Evolutionary conservation across 805 yeast species (phyloP).

Genomic region (Debaryomyces prosopidis): DNA sequence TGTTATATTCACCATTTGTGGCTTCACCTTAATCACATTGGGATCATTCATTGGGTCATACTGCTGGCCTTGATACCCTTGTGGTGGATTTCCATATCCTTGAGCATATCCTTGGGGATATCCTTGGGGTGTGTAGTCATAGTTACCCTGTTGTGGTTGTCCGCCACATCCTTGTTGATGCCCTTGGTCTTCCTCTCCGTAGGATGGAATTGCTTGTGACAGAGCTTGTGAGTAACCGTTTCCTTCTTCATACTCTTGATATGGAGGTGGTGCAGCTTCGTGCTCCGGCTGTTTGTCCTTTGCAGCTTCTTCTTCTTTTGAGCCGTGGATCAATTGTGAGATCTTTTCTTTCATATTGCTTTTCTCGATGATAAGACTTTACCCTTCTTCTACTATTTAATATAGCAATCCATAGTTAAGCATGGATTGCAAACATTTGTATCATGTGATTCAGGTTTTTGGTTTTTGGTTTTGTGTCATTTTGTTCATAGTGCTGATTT

Average conservation of each 20-base stretch:
- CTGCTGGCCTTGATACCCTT: constrained; percentile 3
- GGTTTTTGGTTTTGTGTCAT: background rate
- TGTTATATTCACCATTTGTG: constrained; percentile 37
- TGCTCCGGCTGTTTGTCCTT: constrained; percentile 1
- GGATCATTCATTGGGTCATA: constrained; percentile 24
- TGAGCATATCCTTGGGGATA: constrained; percentile 1
- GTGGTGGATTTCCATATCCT: constrained; percentile 2
- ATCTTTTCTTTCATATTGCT: background rate
- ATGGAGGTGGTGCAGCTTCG: constrained; percentile 11
- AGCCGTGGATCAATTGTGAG: background rate
- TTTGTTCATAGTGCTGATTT: background rate
- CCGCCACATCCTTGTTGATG: constrained; percentile 3
- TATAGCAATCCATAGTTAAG: too few relatives aligned
- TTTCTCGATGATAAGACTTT: background rate
- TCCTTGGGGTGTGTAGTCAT: background rate
- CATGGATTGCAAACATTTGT: too few relatives aligned
- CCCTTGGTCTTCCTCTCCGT: constrained; percentile 3
- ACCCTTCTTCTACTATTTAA: background rate
- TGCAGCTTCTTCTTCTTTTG: constrained; percentile 5
- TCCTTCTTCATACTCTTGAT: constrained; percentile 7
- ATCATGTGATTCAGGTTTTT: too few relatives aligned
- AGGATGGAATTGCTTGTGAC: background rate
- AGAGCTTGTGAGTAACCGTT: background rate
- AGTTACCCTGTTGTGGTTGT: constrained; percentile 3
- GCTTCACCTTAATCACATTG: constrained; percentile 29